A percentile compares a stretch with the other conserved stretches of the same genome.
These are phyloP conservation scores for Cladosporium sp. DNA, from an alignment of 2,329 filamentous ascomycete genomes.

Conservation along the genomic window DNA sequence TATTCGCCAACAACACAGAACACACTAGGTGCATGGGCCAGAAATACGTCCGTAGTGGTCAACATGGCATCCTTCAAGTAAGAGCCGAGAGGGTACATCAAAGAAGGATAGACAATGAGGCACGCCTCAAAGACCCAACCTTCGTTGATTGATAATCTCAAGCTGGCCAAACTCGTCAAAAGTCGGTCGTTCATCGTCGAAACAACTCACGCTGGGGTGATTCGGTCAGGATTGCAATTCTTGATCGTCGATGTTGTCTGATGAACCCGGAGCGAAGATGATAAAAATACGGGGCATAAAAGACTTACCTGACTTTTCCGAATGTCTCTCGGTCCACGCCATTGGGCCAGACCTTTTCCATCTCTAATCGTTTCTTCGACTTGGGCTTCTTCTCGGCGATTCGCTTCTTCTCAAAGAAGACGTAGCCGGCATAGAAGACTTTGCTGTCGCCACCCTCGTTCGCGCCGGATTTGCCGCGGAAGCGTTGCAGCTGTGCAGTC, in stretches of 20 bases:
- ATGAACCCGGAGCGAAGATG: background rate
- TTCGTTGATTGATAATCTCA: background rate
- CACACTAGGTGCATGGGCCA: constrained; percentile 8
- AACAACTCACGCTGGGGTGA: constrained; percentile 15
- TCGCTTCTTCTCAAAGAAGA: constrained; percentile 59
- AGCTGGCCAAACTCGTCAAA: constrained; percentile 13
- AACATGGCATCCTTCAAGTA: background rate
- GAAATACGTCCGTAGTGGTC: background rate
- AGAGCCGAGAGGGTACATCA: background rate
- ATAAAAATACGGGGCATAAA: background rate
- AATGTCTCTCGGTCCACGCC: constrained; percentile 23
- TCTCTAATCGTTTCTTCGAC: constrained; percentile 46
- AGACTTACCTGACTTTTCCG: constrained; percentile 11
- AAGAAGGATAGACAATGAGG: background rate
- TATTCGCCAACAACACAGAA: background rate
- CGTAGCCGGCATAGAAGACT: constrained; percentile 38
- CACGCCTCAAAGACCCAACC: background rate
- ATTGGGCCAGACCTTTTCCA: constrained; percentile 38
- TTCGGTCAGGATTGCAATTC: background rate
- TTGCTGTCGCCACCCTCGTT: constrained; percentile 50
- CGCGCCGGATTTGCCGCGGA: constrained; percentile 53
- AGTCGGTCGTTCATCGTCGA: background rate
- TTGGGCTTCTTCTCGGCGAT: constrained; percentile 54
- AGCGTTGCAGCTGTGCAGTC: constrained; percentile 49
- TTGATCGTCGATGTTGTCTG: background rate